phyloP scores from a whole-genome alignment of 2,329 filamentous ascomycete species.

The Meredithiella fracta region DNA sequence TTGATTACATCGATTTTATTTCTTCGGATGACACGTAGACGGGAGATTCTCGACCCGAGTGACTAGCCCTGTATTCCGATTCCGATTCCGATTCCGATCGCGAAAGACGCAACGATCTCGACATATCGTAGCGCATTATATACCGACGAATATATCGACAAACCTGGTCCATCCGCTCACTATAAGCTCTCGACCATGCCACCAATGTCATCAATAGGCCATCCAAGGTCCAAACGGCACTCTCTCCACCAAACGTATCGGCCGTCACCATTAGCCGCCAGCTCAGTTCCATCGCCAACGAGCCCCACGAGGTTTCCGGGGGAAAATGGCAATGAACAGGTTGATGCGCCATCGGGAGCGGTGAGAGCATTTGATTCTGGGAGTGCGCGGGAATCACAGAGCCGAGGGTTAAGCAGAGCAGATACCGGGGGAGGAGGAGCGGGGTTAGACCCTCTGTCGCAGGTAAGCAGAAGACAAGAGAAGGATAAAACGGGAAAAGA shows the following conservation, averaged over 20 bases:
- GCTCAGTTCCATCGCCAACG: neutral
- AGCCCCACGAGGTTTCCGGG: neutral
- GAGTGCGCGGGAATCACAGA: neutral
- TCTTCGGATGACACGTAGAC: too few relatives aligned
- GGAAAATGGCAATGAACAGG: neutral
- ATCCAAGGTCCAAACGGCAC: too few relatives aligned
- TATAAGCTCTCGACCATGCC: neutral
- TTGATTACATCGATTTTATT: too few relatives aligned
- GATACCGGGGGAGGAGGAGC: neutral
- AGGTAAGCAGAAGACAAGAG: slow-evolving; percentile 4
- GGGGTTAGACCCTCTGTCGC: slow-evolving; percentile 9
- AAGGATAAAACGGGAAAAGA: too few relatives aligned
- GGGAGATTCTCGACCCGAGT: too few relatives aligned
- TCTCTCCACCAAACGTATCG: neutral
- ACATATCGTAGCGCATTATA: too few relatives aligned
- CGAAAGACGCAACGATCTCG: too few relatives aligned
- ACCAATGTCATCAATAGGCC: neutral
- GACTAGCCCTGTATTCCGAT: too few relatives aligned
- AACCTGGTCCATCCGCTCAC: too few relatives aligned
- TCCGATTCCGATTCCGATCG: too few relatives aligned
- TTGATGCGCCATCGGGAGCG: neutral
- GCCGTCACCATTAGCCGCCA: neutral
- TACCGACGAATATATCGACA: too few relatives aligned
- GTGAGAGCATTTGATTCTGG: neutral
- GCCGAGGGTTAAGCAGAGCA: neutral